Evolutionary conservation across 78 protist species (phyloP).

Genomic region (Dictyostelium brefeldianum): DNA sequence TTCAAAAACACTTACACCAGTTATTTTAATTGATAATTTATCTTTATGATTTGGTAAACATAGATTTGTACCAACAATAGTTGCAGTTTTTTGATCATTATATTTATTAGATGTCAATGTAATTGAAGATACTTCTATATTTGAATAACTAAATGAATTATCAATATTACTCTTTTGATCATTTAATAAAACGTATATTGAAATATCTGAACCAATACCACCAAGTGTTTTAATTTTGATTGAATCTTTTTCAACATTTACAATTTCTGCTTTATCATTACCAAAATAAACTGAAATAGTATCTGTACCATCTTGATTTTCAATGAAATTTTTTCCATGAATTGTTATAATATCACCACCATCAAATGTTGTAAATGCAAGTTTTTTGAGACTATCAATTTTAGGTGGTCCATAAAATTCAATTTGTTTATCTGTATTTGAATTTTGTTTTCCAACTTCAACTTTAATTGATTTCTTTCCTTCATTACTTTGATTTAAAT

Average conservation of each 20-base stretch:
- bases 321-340: slow-evolving; percentile 12
- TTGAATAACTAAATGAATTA: neutral
- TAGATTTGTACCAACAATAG: neutral
- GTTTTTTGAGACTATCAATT: too few species aligned
- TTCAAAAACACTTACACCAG: neutral
- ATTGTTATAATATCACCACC: slow-evolving; percentile 1
- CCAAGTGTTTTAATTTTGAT: neutral
- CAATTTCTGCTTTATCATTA: neutral
- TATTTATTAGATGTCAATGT: neutral
- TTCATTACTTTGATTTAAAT: too few species aligned
- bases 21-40: neutral
- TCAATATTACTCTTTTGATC: neutral
- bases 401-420: slow-evolving; percentile 50
- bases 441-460: neutral
- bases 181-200: neutral
- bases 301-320: neutral
- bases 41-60: neutral
- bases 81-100: neutral
- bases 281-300: neutral
- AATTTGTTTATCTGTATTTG: neutral
- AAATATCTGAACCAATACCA: neutral
- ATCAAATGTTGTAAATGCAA: too few species aligned
- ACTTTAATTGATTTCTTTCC: neutral
- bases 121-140: neutral
- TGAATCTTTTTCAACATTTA: neutral